Percentiles rank a stretch among this genome's conserved stretches.
Conservation (phyloP, 768 basidiomycete genomes). For the Nidula microcarpa region DNA sequence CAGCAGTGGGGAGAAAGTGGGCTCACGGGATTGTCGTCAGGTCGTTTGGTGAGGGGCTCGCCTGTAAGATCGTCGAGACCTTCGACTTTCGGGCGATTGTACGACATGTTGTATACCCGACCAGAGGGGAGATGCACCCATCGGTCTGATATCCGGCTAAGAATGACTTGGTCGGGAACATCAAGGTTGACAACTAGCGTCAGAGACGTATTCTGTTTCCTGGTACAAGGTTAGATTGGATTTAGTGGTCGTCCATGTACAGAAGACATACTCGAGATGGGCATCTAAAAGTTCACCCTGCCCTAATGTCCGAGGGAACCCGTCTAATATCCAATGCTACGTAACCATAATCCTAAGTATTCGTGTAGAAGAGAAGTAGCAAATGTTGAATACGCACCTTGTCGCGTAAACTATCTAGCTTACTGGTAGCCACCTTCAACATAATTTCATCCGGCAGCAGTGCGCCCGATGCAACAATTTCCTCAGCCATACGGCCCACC, state of each 20-base stretch:
- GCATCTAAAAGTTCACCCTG: constrained; percentile 79
- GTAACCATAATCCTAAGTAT: neutral
- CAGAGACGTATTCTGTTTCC: constrained; percentile 60
- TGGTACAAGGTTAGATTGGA: constrained; percentile 17
- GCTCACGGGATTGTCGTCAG: constrained; percentile 86
- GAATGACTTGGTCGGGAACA: constrained; percentile 84
- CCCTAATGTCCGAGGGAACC: constrained; percentile 86
- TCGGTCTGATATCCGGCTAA: constrained; percentile 84
- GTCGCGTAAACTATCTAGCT: constrained; percentile 62
- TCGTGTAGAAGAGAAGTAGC: neutral
- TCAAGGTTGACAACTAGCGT: constrained; percentile 84
- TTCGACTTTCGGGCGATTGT: constrained; percentile 77
- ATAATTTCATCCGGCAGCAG: constrained; percentile 79
- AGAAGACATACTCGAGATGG: constrained; percentile 57
- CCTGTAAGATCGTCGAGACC: constrained; percentile 86
- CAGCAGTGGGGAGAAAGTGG: neutral
- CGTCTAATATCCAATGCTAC: constrained; percentile 93
- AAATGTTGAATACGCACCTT: constrained; percentile 39
- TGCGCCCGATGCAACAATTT: constrained; percentile 74
- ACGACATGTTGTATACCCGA: constrained; percentile 85
- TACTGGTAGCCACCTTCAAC: constrained; percentile 70
- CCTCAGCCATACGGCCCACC: constrained; percentile 71
- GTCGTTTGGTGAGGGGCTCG: constrained; percentile 81
- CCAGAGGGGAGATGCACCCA: constrained; percentile 89
- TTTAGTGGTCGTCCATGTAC: neutral